Evolutionary conservation across 306 rosid genomes (phyloP).

Genomic region (Begonia fuchsioides): DNA sequence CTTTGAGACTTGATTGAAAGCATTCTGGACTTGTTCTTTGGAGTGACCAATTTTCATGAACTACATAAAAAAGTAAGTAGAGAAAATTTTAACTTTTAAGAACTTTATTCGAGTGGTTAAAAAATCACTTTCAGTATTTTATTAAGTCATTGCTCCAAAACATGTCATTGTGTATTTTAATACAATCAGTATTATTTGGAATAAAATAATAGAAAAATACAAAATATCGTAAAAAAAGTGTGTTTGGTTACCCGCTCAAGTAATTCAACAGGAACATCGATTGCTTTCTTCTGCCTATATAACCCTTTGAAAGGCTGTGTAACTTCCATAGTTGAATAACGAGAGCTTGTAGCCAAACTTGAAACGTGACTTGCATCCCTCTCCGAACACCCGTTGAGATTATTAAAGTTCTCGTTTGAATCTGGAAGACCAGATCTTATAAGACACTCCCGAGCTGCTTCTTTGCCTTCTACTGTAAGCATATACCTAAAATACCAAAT

Average conservation of each 20-base stretch:
- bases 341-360: constrained; percentile 16
- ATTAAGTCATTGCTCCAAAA: too few relatives aligned
- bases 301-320: constrained; percentile 15
- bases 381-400: constrained; percentile 24
- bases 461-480: constrained; percentile 85
- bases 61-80: constrained; percentile 18
- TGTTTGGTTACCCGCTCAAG: constrained; percentile 46
- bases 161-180: too few relatives aligned
- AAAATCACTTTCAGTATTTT: not conserved
- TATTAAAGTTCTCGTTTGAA: constrained; percentile 22
- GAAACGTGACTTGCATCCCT: constrained; percentile 17
- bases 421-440: constrained; percentile 63
- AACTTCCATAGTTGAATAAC: constrained; percentile 32
- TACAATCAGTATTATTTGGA: too few relatives aligned
- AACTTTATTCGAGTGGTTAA: not conserved
- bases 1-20: constrained; percentile 42
- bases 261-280: constrained; percentile 47
- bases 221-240: not conserved
- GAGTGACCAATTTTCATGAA: constrained; percentile 70
- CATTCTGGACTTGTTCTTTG: constrained; percentile 47
- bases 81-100: not conserved
- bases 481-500: constrained; percentile 47
- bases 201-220: not conserved
- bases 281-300: constrained; percentile 23
- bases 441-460: constrained; percentile 70